These are phyloP conservation scores for Chrysoporthe puriensis DNA, from an alignment of 2,329 filamentous ascomycete genomes.

Conservation along the genomic window DNA sequence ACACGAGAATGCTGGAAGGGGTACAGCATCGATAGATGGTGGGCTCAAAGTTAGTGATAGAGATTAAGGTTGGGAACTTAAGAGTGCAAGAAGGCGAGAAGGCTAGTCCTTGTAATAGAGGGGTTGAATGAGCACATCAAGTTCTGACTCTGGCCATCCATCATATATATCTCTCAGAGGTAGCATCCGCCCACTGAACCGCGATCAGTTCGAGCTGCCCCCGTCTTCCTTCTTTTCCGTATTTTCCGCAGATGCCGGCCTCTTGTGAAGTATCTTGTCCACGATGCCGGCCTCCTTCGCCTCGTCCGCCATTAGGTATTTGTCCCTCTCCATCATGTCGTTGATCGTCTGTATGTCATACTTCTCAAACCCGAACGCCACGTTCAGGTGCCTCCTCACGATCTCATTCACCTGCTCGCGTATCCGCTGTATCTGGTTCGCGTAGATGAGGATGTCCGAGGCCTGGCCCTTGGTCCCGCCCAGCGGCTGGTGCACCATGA, in stretches of 20 bases:
- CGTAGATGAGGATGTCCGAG: conserved; percentile 92
- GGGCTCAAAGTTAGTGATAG: too few relatives aligned
- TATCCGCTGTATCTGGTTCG: conserved; percentile 91
- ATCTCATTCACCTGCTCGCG: conserved; percentile 87
- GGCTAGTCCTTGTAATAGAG: conserved; percentile 10
- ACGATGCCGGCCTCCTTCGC: conserved; percentile 89
- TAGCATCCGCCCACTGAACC: neutral
- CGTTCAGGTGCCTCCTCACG: conserved; percentile 84
- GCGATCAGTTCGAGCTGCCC: neutral
- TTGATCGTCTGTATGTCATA: conserved; percentile 83
- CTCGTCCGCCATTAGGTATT: conserved; percentile 88
- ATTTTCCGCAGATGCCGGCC: conserved; percentile 38
- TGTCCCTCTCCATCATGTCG: conserved; percentile 95
- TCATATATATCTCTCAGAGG: too few relatives aligned
- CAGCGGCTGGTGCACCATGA: conserved; percentile 97
- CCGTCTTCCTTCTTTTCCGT: conserved; percentile 20
- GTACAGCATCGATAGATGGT: too few relatives aligned
- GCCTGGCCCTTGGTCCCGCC: conserved; percentile 71
- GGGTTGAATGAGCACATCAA: neutral
- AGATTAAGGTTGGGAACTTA: too few relatives aligned
- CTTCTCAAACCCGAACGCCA: conserved; percentile 73
- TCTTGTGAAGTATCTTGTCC: conserved; percentile 79
- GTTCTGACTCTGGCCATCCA: neutral
- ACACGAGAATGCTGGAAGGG: too few relatives aligned
- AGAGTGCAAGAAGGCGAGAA: conserved; percentile 1